These are phyloP conservation scores for Candida morakotiae DNA, from an alignment of 805 yeast species.

Conservation along the genomic window DNA sequence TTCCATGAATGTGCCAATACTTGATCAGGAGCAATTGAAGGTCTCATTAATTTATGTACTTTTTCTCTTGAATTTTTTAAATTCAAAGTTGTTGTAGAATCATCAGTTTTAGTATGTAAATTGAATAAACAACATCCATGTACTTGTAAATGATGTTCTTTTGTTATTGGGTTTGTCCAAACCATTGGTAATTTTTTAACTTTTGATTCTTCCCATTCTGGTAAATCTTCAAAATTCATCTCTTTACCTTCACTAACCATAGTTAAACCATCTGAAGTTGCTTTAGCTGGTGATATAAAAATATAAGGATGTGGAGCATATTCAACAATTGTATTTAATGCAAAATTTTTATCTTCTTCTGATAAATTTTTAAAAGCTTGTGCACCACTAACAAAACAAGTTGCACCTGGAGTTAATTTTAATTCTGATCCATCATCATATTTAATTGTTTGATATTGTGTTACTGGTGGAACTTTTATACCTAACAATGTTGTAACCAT, in stretches of 20 bases:
- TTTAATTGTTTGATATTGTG: conserved; percentile 58
- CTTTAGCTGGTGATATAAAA: conserved; percentile 73
- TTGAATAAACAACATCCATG: conserved; percentile 84
- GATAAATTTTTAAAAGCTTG: conserved; percentile 66
- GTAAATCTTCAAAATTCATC: conserved; percentile 59
- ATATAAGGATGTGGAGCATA: conserved; percentile 94
- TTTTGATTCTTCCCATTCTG: conserved; percentile 78
- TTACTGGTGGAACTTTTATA: conserved; percentile 68
- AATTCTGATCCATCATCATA: conserved; percentile 59
- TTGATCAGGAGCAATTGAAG: conserved; percentile 69
- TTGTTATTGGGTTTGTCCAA: conserved; percentile 89
- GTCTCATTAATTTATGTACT: conserved; percentile 75
- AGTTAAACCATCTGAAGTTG: conserved; percentile 82
- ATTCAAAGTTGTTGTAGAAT: conserved; percentile 42
- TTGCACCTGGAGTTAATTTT: conserved; percentile 77
- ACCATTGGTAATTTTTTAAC: conserved; percentile 78
- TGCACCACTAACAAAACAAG: conserved; percentile 85
- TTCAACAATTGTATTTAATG: conserved; percentile 72
- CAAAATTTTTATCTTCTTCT: conserved; percentile 69
- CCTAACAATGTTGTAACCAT: conserved; percentile 82
- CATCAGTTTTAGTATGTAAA: conserved; percentile 55
- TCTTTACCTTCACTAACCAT: conserved; percentile 82
- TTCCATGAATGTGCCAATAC: conserved; percentile 82
- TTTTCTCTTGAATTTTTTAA: conserved; percentile 71
- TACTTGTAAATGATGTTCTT: conserved; percentile 76